These are phyloP conservation scores for Quercus tomentella DNA, from an alignment of 331 rosid species.

Conservation along the genomic window DNA sequence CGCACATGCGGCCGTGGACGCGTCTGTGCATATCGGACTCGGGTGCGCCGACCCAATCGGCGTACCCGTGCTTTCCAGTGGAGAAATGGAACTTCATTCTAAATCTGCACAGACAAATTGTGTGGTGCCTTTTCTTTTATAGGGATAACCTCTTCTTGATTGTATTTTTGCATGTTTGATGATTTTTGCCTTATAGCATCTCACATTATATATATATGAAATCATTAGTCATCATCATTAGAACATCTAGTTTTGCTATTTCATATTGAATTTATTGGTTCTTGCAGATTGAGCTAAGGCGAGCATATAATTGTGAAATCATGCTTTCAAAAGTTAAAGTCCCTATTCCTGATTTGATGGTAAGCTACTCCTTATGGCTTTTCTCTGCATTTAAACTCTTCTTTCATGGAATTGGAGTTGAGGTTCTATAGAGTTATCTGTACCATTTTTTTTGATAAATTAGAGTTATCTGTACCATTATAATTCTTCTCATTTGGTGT, in stretches of 20 bases:
- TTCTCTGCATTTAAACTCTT: slow-evolving; percentile 1
- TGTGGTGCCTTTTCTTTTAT: background rate
- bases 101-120: too few relatives aligned
- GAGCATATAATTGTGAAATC: slow-evolving; percentile 97
- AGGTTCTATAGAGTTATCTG: background rate
- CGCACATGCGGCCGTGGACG: accelerated
- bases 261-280: slow-evolving; percentile 13
- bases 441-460: too few relatives aligned
- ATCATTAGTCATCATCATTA: background rate
- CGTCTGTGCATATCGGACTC: too few relatives aligned
- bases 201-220: background rate
- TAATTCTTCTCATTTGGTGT: background rate
- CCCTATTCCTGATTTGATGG: slow-evolving; percentile 91
- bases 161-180: background rate
- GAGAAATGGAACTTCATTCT: too few relatives aligned
- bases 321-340: slow-evolving; percentile 97
- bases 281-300: slow-evolving; percentile 91
- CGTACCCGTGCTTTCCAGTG: too few relatives aligned
- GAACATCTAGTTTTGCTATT: background rate
- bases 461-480: background rate
- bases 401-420: slow-evolving; percentile 18
- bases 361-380: slow-evolving; percentile 36
- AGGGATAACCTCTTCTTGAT: background rate
- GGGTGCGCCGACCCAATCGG: too few relatives aligned
- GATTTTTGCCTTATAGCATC: background rate